Evolutionary conservation across 306 rosid genomes (phyloP).

Genomic region (Rosa persica): DNA sequence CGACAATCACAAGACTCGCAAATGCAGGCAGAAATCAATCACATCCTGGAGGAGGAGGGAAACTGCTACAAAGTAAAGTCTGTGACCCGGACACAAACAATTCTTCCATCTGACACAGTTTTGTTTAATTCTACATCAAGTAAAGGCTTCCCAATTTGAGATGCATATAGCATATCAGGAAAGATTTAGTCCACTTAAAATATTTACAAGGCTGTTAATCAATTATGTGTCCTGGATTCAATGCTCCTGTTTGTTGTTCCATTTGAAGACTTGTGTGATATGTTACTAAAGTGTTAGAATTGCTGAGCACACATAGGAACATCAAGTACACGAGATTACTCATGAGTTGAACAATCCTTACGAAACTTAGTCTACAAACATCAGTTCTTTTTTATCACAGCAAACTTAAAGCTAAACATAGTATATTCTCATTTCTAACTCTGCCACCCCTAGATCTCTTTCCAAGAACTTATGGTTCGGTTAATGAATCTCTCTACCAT

Average conservation of each 20-base stretch:
- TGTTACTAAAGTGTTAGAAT: background rate
- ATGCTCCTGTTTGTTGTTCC: background rate
- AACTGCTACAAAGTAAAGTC: background rate
- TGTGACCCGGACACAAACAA: background rate
- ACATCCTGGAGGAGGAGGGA: background rate
- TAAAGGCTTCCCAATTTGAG: background rate
- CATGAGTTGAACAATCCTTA: background rate
- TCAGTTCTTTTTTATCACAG: background rate
- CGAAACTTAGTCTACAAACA: background rate
- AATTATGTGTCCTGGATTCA: background rate
- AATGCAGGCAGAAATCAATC: background rate
- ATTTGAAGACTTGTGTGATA: background rate
- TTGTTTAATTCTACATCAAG: background rate
- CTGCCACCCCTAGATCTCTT: background rate
- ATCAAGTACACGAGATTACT: background rate
- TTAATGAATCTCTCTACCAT: background rate
- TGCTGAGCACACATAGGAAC: background rate
- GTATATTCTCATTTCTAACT: background rate
- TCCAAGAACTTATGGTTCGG: background rate
- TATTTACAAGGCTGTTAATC: background rate
- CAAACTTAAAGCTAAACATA: background rate
- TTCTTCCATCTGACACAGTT: background rate
- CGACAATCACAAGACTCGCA: background rate
- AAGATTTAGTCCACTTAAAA: background rate
- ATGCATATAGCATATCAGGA: background rate